Evolutionary conservation across 1,139 yeast genomes (phyloP).

Genomic region (Saccharomyces hybrid): DNA sequence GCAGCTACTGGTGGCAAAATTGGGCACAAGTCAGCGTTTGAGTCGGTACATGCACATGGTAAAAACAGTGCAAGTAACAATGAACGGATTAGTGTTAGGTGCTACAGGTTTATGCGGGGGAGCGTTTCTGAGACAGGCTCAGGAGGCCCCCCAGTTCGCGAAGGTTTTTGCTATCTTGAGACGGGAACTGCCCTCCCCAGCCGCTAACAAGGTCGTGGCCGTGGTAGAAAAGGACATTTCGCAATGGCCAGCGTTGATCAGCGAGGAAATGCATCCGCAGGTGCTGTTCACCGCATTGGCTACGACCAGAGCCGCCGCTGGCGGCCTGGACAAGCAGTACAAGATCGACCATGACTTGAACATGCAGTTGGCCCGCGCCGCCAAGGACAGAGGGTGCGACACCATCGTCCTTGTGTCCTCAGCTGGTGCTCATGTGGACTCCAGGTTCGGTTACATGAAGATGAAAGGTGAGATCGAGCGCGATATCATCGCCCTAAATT

Average conservation of each 20-base stretch:
- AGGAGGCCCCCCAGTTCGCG: conserved; percentile 29
- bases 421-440: conserved; percentile 46
- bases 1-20: not conserved
- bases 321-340: conserved; percentile 57
- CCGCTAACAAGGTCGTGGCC: not conserved
- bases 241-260: conserved; percentile 37
- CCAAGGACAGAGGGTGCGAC: conserved; percentile 55
- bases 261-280: conserved; percentile 18
- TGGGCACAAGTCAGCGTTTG: not conserved
- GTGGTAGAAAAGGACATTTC: conserved; percentile 36
- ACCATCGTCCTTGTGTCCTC: conserved; percentile 61
- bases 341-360: conserved; percentile 66
- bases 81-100: conserved; percentile 39
- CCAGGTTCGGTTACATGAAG: conserved; percentile 49
- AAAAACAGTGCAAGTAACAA: not conserved
- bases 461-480: conserved; percentile 62
- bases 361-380: conserved; percentile 56
- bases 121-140: conserved; percentile 38
- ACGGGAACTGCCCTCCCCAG: conserved; percentile 28
- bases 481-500: conserved; percentile 47
- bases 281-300: conserved; percentile 58
- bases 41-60: not conserved
- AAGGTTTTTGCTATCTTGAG: conserved; percentile 44
- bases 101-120: conserved; percentile 58
- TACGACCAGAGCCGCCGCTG: conserved; percentile 67